A percentile compares a stretch with the other conserved stretches of the same genome.
phyloP scores from a whole-genome alignment of 495 filamentous ascomycete genomes.

The Pseudotulostoma volvatum region DNA sequence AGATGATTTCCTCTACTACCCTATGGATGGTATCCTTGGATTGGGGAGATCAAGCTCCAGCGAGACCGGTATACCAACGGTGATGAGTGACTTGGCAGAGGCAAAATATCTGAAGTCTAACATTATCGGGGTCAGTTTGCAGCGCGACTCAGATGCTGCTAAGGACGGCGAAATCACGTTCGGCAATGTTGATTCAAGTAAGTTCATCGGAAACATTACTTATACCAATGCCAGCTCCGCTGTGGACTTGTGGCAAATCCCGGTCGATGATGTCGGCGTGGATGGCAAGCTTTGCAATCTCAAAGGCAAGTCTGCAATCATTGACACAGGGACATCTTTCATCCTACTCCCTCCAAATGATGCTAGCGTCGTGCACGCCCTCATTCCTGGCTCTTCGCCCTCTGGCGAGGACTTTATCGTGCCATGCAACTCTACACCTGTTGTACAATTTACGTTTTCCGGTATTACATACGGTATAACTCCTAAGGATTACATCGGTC shows the following conservation, averaged over 20 bases:
- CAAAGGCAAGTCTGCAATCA: conserved; percentile 39
- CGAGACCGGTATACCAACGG: conserved; percentile 34
- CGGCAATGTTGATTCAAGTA: conserved; percentile 46
- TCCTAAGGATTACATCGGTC: conserved; percentile 52
- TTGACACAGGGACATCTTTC: conserved; percentile 72
- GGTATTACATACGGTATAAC: conserved; percentile 45
- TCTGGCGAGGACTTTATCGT: conserved; percentile 43
- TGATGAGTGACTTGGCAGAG: conserved; percentile 44
- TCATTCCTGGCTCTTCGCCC: conserved; percentile 41
- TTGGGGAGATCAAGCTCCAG: conserved; percentile 37
- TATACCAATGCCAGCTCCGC: conserved; percentile 36
- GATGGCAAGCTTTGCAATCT: conserved; percentile 37
- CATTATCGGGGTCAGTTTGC: conserved; percentile 51
- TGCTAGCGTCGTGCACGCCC: conserved; percentile 43
- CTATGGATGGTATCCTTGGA: conserved; percentile 77
- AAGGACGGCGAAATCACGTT: conserved; percentile 68
- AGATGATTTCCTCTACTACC: conserved; percentile 52
- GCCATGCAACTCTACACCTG: conserved; percentile 48
- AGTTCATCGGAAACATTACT: conserved; percentile 47
- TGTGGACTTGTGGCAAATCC: conserved; percentile 46
- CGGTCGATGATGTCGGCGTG: conserved; percentile 43
- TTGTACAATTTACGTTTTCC: conserved; percentile 37
- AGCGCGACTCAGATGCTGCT: conserved; percentile 40
- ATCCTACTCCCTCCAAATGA: conserved; percentile 50
- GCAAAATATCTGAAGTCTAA: conserved; percentile 43